Evolutionary conservation across 495 filamentous ascomycete genomes (phyloP).

Genomic region (Xylaria palmicola): DNA sequence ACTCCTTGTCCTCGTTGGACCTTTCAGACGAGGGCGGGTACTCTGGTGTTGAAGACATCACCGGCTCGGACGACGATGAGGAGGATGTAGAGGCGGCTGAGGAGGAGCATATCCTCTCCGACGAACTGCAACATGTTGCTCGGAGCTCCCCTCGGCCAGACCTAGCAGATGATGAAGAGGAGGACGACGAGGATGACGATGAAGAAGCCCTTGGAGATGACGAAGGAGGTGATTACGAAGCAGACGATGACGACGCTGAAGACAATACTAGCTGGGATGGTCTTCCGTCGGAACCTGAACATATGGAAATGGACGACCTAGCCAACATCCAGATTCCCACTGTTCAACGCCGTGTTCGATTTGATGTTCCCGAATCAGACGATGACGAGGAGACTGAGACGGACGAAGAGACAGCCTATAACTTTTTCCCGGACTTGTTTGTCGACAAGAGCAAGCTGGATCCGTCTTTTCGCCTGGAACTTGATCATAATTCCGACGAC

Average conservation of each 20-base stretch:
- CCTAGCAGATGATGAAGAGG: slow-evolving; percentile 30
- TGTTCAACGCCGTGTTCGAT: slow-evolving; percentile 52
- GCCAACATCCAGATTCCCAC: slow-evolving; percentile 43
- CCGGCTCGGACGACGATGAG: slow-evolving; percentile 74
- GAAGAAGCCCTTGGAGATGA: slow-evolving; percentile 39
- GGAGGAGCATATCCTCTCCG: slow-evolving; percentile 64
- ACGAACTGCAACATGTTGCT: slow-evolving; percentile 32
- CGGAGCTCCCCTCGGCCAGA: slow-evolving; percentile 44
- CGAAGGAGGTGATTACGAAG: slow-evolving; percentile 36
- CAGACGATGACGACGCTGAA: slow-evolving; percentile 41
- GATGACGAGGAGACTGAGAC: slow-evolving; percentile 49
- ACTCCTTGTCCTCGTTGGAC: slow-evolving; percentile 45
- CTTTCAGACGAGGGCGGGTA: slow-evolving; percentile 68
- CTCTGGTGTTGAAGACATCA: slow-evolving; percentile 73
- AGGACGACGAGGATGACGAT: slow-evolving; percentile 40
- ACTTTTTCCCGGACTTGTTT: slow-evolving; percentile 70
- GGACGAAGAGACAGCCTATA: slow-evolving; percentile 41
- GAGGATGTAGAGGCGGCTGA: slow-evolving; percentile 69
- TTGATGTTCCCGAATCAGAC: slow-evolving; percentile 48
- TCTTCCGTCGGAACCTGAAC: slow-evolving; percentile 50
- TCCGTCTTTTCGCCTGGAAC: slow-evolving; percentile 65
- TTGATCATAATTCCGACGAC: slow-evolving; percentile 60
- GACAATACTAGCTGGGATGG: slow-evolving; percentile 58
- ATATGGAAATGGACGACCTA: slow-evolving; percentile 42
- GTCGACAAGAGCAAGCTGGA: slow-evolving; percentile 69